These are phyloP conservation scores for Pochonia chlamydosporia DNA, from an alignment of 2,329 filamentous ascomycete genomes.

Conservation along the genomic window DNA sequence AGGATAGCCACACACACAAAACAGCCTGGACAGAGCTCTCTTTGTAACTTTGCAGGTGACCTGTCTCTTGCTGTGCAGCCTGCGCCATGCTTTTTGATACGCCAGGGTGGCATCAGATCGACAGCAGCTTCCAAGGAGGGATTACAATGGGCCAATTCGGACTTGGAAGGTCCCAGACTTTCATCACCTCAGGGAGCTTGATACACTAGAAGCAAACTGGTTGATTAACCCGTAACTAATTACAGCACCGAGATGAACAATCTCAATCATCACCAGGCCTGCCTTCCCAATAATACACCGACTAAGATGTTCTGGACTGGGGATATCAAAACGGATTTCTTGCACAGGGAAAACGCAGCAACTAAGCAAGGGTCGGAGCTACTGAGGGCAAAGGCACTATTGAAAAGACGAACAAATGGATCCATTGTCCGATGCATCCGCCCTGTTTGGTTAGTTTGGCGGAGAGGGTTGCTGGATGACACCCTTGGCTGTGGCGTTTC, in stretches of 20 bases:
- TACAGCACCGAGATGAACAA: no score
- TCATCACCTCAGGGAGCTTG: no score
- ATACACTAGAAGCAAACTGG: no score
- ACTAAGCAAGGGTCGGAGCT: neutral
- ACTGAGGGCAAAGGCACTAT: neutral
- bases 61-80: neutral
- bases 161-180: no score
- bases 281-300: no score
- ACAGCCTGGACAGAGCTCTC: neutral
- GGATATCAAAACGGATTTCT: neutral
- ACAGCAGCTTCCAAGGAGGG: neutral
- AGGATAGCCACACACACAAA: neutral
- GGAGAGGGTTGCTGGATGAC: neutral
- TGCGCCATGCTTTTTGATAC: neutral
- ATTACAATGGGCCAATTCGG: no score
- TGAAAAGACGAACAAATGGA: neutral
- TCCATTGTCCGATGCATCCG: constrained; percentile 3
- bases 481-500: constrained; percentile 6
- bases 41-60: neutral
- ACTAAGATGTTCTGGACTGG: neutral
- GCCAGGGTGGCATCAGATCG: neutral
- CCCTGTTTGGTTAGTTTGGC: constrained; percentile 1
- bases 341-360: neutral
- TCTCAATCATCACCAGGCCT: no score
- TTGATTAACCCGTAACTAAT: no score